These are phyloP conservation scores for Arctium minus DNA, from an alignment of 129 eudicot species.

Conservation along the genomic window DNA sequence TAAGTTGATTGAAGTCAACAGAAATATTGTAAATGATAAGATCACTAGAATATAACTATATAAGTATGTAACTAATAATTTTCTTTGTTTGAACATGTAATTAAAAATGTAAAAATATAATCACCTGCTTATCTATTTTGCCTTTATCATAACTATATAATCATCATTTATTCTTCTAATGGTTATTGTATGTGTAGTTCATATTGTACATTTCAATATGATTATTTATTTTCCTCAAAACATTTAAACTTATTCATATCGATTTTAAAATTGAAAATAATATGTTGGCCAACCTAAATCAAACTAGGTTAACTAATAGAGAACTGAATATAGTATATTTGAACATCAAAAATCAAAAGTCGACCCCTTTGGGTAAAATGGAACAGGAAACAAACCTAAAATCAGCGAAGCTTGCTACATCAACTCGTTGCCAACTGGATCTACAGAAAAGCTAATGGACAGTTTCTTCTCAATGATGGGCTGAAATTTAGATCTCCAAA, in stretches of 20 bases:
- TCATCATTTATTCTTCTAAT: background rate
- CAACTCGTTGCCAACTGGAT: conserved; percentile 86
- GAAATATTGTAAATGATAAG: background rate
- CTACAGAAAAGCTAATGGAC: conserved; percentile 59
- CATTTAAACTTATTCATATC: background rate
- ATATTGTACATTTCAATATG: background rate
- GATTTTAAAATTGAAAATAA: background rate
- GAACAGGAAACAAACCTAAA: conserved; percentile 31
- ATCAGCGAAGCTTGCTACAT: conserved; percentile 49
- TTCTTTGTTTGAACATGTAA: background rate
- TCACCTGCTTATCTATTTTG: background rate
- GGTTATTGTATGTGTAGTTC: background rate
- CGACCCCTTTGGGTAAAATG: background rate
- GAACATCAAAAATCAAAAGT: background rate
- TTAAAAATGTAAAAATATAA: background rate
- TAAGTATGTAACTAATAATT: background rate
- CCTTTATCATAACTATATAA: background rate
- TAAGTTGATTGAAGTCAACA: background rate
- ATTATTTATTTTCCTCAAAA: background rate
- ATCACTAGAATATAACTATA: background rate
- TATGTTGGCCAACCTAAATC: background rate
- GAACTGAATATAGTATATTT: background rate
- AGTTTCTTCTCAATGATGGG: conserved; percentile 56
- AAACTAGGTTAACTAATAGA: background rate
- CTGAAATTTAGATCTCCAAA: conserved; percentile 71